Conservation (phyloP, 2,329 filamentous ascomycete species). For the Colletotrichum lindemuthianum region DNA sequence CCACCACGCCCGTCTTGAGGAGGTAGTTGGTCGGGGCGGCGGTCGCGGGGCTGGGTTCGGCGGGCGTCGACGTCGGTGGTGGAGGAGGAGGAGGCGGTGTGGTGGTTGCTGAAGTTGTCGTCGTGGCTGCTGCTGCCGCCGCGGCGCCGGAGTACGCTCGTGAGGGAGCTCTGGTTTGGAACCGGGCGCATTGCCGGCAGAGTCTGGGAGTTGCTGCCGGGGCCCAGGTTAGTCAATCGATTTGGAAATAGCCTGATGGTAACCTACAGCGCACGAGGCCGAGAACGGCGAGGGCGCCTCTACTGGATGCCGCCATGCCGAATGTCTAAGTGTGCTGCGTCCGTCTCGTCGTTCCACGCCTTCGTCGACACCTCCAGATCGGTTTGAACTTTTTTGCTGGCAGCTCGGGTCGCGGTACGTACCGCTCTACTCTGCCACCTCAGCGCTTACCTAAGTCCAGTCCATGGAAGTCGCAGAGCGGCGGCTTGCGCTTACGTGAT, state of each 20-base stretch:
- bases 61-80: constrained; percentile 40
- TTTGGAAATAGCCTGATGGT: neutral
- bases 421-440: constrained; percentile 41
- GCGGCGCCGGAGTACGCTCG: constrained; percentile 49
- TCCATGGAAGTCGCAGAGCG: neutral
- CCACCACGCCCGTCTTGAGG: constrained; percentile 75
- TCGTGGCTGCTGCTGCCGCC: constrained; percentile 35
- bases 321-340: constrained; percentile 29
- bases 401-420: constrained; percentile 33
- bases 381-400: constrained; percentile 44
- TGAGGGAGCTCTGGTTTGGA: constrained; percentile 40
- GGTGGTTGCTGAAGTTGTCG: constrained; percentile 35
- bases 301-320: constrained; percentile 66
- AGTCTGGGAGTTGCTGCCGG: constrained; percentile 43
- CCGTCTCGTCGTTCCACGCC: constrained; percentile 26
- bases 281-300: constrained; percentile 62
- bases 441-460: constrained; percentile 34
- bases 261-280: constrained; percentile 61
- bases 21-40: constrained; percentile 50
- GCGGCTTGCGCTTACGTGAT: constrained; percentile 18
- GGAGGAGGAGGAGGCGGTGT: constrained; percentile 39
- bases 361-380: constrained; percentile 31
- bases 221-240: constrained; percentile 27
- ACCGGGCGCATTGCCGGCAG: constrained; percentile 52
- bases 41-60: constrained; percentile 38